Evolutionary conservation across 1,284 basidiomycete species (phyloP), one percentile per base, ranked within the genome.

Genomic region (Exobasidium cylindrosporum): DNA sequence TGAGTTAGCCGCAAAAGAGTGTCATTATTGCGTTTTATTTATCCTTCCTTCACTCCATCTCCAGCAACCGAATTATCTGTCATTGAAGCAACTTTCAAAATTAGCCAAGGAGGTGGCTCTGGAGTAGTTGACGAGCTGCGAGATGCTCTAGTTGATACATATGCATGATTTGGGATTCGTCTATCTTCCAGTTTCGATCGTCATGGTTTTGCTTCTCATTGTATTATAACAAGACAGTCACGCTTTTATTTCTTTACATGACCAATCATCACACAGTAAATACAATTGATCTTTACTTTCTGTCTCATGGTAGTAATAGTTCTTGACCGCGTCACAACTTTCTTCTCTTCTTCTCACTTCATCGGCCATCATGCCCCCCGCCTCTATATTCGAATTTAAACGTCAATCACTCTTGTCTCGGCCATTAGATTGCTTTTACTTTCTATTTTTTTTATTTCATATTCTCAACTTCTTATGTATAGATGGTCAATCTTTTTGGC

Each of bases 21-120:
- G n/a, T n/a, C n/a, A n/a, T n/a, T n/a, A n/a, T n/a, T n/a, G n/a
- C n/a, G n/a, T n/a, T 21, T 13, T 35, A 17, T 53, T 95, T 60
- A n/a, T n/a, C n/a, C n/a, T n/a, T n/a, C n/a, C n/a, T n/a, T n/a
- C n/a, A n/a, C n/a, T n/a, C n/a, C n/a, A n/a, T n/a, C n/a, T n/a
- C 97, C 95, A 24, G 96, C 96, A 21, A 97, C 95, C 57, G 96
- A 99, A 82, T 91, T 97, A 80, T 91, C 89, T 74, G 96, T 99
- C 56, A 96, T 98, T 72, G 96, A 99, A 81, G 92, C 93, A 40
- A 86, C 92, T 40, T 99, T 98, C 86, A 94, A 67, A 50, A 60
- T 74, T 44, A 71, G 67, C 26, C 66, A 68, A 29, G 69, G 68
- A 10, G 62, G 70, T 35, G 63, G 62, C 4, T 68, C 65, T 4